phyloP scores from a whole-genome alignment of 2,329 filamentous ascomycete species.

The Xylaria sp. region DNA sequence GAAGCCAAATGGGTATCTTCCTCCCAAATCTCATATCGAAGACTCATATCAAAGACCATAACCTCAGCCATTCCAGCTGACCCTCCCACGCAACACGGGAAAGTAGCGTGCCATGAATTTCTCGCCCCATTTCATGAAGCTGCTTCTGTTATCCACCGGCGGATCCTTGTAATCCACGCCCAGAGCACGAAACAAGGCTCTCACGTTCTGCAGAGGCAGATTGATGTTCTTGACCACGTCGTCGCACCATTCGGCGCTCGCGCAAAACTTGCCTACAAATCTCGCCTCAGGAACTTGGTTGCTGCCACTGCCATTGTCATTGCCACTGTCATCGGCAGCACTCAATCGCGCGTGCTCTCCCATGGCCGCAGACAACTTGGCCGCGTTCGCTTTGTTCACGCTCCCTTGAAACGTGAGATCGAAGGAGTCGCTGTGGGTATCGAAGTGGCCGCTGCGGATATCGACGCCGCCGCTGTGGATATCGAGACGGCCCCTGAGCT shows the following conservation, averaged over 20 bases:
- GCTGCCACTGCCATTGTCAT: too few species aligned
- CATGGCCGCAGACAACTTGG: slow-evolving; percentile 21
- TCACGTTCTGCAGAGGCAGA: slow-evolving; percentile 38
- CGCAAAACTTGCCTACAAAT: slow-evolving; percentile 44
- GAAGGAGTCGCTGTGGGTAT: slow-evolving; percentile 34
- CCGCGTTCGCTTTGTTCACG: slow-evolving; percentile 26
- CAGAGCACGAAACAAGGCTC: slow-evolving; percentile 37
- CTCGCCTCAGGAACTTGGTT: slow-evolving; percentile 8
- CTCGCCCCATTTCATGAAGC: slow-evolving; percentile 9
- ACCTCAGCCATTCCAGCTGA: neutral
- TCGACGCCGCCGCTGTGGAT: slow-evolving; percentile 39
- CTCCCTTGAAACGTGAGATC: slow-evolving; percentile 37
- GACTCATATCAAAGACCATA: neutral
- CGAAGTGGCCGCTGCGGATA: slow-evolving; percentile 37
- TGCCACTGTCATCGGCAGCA: neutral
- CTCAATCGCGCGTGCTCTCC: neutral
- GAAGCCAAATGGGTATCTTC: slow-evolving; percentile 8
- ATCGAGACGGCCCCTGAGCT: slow-evolving; percentile 45
- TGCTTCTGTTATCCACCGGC: slow-evolving; percentile 12
- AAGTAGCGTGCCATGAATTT: too few species aligned
- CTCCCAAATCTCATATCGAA: neutral
- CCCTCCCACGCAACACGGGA: neutral
- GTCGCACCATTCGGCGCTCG: slow-evolving; percentile 45
- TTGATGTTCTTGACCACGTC: slow-evolving; percentile 43
- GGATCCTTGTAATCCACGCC: slow-evolving; percentile 18